A percentile compares a stretch with the other conserved stretches of the same genome.
phyloP scores from a whole-genome alignment of 768 basidiomycete species.

The Lentinus tigrinus region DNA sequence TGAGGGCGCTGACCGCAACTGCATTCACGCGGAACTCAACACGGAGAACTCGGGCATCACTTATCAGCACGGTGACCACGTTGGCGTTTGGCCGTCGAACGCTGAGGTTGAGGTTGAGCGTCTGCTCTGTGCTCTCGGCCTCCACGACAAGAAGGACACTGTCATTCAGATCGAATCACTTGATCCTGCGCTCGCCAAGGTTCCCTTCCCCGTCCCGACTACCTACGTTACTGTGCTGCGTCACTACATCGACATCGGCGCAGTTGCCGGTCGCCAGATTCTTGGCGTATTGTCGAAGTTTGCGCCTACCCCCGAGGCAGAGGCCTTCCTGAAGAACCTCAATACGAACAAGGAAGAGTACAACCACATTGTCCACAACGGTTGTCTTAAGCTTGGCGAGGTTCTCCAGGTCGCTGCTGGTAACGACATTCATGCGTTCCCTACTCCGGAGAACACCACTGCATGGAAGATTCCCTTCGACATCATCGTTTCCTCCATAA shows the following conservation, averaged over 20 bases:
- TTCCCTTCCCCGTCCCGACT: constrained; percentile 97
- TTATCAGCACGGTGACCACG: constrained; percentile 99
- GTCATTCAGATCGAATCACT: constrained; percentile 95
- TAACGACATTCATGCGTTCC: constrained; percentile 58
- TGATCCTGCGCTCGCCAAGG: constrained; percentile 96
- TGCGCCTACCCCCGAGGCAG: constrained; percentile 79
- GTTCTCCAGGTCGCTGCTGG: constrained; percentile 89
- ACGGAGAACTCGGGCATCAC: constrained; percentile 94
- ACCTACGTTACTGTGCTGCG: constrained; percentile 92
- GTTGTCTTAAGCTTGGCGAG: constrained; percentile 91
- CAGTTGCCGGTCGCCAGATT: constrained; percentile 91
- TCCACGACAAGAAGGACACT: constrained; percentile 75
- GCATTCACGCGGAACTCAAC: constrained; percentile 91
- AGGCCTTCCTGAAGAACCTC: constrained; percentile 68
- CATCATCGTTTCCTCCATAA: constrained; percentile 89
- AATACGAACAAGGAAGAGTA: constrained; percentile 90
- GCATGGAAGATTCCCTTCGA: constrained; percentile 95
- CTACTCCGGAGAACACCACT: constrained; percentile 75
- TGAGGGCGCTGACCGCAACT: constrained; percentile 74
- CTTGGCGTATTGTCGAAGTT: constrained; percentile 85
- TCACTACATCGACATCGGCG: constrained; percentile 96
- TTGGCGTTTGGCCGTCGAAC: constrained; percentile 97
- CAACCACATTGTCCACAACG: constrained; percentile 67
- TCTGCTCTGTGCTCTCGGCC: constrained; percentile 81
- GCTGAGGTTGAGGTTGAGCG: constrained; percentile 90